These are phyloP conservation scores for Tympanopsis confertula DNA, from an alignment of 2,329 filamentous ascomycete genomes.

Conservation along the genomic window DNA sequence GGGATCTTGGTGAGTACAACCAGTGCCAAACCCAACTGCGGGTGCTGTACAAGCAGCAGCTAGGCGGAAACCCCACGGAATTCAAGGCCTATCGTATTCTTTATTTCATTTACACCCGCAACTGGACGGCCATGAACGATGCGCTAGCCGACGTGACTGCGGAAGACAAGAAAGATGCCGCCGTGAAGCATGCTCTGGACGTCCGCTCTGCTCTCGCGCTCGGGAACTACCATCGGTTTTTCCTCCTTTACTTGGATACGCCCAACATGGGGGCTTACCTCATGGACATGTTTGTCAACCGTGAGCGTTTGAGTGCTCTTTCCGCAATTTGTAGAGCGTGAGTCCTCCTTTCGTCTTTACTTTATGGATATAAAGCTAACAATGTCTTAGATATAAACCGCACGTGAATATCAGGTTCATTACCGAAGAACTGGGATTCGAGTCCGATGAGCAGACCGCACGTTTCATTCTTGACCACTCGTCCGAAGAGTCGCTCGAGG, in stretches of 20 bases:
- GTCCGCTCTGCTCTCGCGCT: constrained; percentile 60
- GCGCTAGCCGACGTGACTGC: constrained; percentile 66
- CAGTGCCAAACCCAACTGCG: constrained; percentile 70
- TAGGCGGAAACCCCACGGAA: constrained; percentile 60
- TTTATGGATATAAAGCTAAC: background rate
- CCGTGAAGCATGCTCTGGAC: constrained; percentile 58
- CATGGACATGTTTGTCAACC: constrained; percentile 68
- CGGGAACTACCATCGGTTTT: constrained; percentile 68
- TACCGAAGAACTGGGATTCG: constrained; percentile 63
- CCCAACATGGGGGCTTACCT: constrained; percentile 67
- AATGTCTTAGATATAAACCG: constrained; percentile 48
- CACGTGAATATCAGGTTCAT: constrained; percentile 58
- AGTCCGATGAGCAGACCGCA: constrained; percentile 55
- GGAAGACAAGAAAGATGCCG: constrained; percentile 55
- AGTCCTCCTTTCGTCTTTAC: constrained; percentile 17
- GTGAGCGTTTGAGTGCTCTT: constrained; percentile 58
- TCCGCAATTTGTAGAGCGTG: constrained; percentile 63
- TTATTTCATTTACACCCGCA: constrained; percentile 71
- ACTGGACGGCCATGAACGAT: constrained; percentile 70
- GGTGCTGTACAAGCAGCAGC: constrained; percentile 53
- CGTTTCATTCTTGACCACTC: constrained; percentile 55
- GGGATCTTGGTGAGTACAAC: constrained; percentile 77
- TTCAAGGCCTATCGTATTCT: constrained; percentile 73
- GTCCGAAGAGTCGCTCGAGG: constrained; percentile 45
- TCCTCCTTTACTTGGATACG: constrained; percentile 59